Conservation (phyloP, 768 basidiomycete species). For the Pisolithus tinctorius region DNA sequence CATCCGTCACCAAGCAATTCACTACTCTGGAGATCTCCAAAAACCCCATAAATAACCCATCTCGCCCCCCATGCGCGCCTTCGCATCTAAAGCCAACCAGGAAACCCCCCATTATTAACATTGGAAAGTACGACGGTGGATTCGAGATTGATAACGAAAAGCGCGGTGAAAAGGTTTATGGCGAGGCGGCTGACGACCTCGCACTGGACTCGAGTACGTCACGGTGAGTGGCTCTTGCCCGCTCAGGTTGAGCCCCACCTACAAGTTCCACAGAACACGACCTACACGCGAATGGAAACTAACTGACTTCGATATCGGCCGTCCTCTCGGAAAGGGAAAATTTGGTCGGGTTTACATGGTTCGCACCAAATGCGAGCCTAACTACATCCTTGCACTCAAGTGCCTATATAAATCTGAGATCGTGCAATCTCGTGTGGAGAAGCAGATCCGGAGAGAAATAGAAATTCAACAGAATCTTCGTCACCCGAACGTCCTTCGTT, state of each 20-base stretch:
- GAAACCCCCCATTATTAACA: constrained; percentile 54
- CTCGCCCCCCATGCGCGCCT: constrained; percentile 18
- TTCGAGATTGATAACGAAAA: constrained; percentile 86
- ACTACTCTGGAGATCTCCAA: constrained; percentile 60
- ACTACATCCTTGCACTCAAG: constrained; percentile 95
- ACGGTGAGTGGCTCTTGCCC: constrained; percentile 36
- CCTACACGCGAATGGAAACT: constrained; percentile 85
- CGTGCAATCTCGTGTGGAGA: constrained; percentile 85
- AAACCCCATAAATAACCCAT: constrained; percentile 33
- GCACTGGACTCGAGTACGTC: constrained; percentile 81
- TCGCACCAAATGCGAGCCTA: constrained; percentile 79
- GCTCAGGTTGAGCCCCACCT: constrained; percentile 1
- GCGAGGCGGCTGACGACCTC: constrained; percentile 72
- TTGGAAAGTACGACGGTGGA: constrained; percentile 94
- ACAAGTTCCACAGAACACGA: constrained; percentile 36
- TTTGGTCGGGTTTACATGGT: constrained; percentile 99
- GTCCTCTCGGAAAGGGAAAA: constrained; percentile 97
- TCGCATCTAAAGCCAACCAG: constrained; percentile 13
- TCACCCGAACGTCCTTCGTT: constrained; percentile 88
- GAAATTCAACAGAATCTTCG: constrained; percentile 96
- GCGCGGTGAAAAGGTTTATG: constrained; percentile 64
- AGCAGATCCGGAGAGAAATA: constrained; percentile 95
- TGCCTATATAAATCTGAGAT: constrained; percentile 97
- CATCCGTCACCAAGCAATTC: constrained; percentile 57
- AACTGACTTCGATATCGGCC: constrained; percentile 86